Percentiles rank a stretch among this genome's conserved stretches.
Evolutionary conservation across 2,329 filamentous ascomycete genomes (phyloP).

Genomic region (Colletotrichum cereale): DNA sequence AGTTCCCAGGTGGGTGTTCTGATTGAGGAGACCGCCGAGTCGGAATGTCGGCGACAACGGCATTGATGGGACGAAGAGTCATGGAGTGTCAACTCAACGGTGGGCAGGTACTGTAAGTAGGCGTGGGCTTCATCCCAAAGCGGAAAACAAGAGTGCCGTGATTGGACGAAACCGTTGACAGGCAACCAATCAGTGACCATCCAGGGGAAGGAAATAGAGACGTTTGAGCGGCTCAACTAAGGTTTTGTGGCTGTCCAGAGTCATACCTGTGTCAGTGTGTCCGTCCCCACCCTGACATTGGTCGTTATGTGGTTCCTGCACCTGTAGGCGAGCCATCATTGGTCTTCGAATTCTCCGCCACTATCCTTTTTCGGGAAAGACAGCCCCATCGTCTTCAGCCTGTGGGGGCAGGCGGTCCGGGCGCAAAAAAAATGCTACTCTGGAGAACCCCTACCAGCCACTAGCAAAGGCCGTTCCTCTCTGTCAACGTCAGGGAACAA

Average conservation of each 20-base stretch:
- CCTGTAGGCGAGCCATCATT: background rate
- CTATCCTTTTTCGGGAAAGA: background rate
- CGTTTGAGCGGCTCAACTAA: slow-evolving; percentile 41
- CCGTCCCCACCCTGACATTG: background rate
- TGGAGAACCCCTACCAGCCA: background rate
- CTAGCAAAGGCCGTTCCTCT: background rate
- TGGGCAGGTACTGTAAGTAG: too few relatives aligned
- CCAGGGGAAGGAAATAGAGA: background rate
- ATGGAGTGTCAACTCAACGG: background rate
- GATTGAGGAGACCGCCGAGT: slow-evolving; percentile 13
- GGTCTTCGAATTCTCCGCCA: background rate
- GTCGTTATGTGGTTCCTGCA: background rate
- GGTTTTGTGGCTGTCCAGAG: slow-evolving; percentile 34
- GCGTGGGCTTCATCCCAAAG: background rate
- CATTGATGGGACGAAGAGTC: background rate
- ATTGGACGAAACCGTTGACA: background rate
- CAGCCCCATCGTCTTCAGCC: background rate
- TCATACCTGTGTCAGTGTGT: slow-evolving; percentile 3
- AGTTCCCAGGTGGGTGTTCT: background rate
- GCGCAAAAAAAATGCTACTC: slow-evolving; percentile 16
- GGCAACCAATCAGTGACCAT: background rate
- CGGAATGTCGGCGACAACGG: slow-evolving; percentile 12
- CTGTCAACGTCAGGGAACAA: slow-evolving; percentile 11
- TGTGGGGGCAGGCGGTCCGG: background rate
- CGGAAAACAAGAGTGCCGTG: background rate